Evolutionary conservation across 2,329 filamentous ascomycete species (phyloP).

Genomic region (Aspergillus sp.): DNA sequence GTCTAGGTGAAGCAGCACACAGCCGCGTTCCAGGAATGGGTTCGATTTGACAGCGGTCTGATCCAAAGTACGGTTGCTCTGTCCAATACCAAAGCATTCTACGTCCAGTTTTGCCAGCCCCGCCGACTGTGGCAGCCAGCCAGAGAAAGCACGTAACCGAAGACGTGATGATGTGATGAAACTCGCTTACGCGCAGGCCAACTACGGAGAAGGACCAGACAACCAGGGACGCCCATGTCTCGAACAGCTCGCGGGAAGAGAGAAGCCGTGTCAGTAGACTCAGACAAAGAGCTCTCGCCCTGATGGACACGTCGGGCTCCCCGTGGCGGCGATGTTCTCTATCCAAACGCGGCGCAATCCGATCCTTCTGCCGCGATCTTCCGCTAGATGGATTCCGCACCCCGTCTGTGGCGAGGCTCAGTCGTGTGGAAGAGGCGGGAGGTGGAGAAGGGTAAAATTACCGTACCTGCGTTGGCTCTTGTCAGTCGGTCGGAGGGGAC

Average conservation of each 20-base stretch:
- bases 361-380: slow-evolving; percentile 6
- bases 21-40: neutral
- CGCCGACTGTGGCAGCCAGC: neutral
- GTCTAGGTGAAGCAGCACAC: neutral
- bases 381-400: slow-evolving; percentile 3
- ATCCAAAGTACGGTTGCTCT: neutral
- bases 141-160: neutral
- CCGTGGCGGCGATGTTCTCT: slow-evolving; percentile 3
- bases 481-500: too few relatives aligned
- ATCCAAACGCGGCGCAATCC: neutral
- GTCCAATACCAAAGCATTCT: neutral
- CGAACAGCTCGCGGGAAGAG: neutral
- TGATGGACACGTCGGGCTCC: neutral
- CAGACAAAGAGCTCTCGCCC: neutral
- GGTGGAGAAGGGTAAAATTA: neutral
- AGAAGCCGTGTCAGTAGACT: neutral
- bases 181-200: slow-evolving; percentile 9
- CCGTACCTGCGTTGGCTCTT: neutral
- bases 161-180: slow-evolving; percentile 4
- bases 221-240: neutral
- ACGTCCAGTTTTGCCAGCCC: neutral
- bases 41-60: neutral
- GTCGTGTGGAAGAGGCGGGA: neutral
- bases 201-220: neutral
- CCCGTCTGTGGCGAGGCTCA: slow-evolving; percentile 7